A percentile compares a stretch with the other conserved stretches of the same genome.
phyloP scores from a whole-genome alignment of 495 filamentous ascomycete genomes.

The Coniosporium apollinis region DNA sequence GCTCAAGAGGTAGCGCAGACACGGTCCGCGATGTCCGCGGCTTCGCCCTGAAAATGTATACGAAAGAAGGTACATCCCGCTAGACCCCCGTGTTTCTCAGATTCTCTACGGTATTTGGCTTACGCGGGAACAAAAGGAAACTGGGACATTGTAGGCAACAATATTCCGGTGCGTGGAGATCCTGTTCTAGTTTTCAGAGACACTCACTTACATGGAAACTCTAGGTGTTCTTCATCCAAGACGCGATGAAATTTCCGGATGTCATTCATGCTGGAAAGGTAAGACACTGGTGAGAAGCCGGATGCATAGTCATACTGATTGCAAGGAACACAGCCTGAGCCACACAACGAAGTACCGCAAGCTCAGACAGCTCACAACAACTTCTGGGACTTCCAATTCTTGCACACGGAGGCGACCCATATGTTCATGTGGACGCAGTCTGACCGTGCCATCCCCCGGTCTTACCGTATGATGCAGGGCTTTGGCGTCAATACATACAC shows the following conservation, averaged over 20 bases:
- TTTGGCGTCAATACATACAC: slow-evolving; percentile 80
- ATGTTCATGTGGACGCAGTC: slow-evolving; percentile 76
- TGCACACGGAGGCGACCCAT: slow-evolving; percentile 62
- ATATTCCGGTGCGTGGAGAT: slow-evolving; percentile 36
- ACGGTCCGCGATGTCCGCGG: slow-evolving; percentile 71
- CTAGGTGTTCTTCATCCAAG: slow-evolving; percentile 65
- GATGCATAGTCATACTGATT: too few relatives aligned
- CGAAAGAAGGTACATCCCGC: slow-evolving; percentile 56
- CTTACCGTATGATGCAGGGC: slow-evolving; percentile 78
- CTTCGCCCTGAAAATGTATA: slow-evolving; percentile 73
- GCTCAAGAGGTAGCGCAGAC: slow-evolving; percentile 59
- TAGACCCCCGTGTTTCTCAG: not conserved
- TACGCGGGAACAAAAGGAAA: slow-evolving; percentile 43
- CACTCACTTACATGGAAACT: too few relatives aligned
- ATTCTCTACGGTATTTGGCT: not conserved
- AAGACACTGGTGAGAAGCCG: too few relatives aligned
- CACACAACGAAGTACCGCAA: slow-evolving; percentile 55
- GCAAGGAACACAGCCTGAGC: too few relatives aligned
- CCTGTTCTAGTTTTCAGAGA: not conserved
- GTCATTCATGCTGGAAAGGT: slow-evolving; percentile 62
- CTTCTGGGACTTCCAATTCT: slow-evolving; percentile 44
- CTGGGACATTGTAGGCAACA: slow-evolving; percentile 55
- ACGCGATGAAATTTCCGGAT: slow-evolving; percentile 56
- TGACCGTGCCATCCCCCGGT: slow-evolving; percentile 65
- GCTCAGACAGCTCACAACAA: slow-evolving; percentile 47